Percentiles rank a stretch among this genome's conserved stretches.
Evolutionary conservation across 139 green algal genomes (phyloP).

Genomic region (Edaphochlamys debaryana): DNA sequence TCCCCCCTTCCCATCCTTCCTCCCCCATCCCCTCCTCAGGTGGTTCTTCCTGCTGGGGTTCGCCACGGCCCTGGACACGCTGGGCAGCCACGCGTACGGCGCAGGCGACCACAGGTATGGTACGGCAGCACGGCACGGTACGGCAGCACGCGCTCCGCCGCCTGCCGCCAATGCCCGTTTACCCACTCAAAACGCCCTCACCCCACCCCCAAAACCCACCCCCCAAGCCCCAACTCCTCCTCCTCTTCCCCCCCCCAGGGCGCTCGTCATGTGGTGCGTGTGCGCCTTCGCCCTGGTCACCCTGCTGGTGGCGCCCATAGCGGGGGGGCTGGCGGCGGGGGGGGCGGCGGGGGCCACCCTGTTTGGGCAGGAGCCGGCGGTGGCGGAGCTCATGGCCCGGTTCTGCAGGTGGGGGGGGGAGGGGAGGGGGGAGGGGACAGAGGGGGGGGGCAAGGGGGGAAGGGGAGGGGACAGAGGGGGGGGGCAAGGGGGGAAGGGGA

Average conservation of each 20-base stretch:
- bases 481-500: no score
- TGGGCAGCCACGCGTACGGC: conserved; percentile 44
- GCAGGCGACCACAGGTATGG: conserved; percentile 6
- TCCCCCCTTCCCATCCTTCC: no score
- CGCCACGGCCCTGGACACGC: conserved; percentile 50
- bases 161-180: no score
- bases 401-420: no score
- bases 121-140: not conserved
- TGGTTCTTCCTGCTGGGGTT: conserved; percentile 52
- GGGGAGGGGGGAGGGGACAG: no score
- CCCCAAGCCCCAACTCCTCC: not conserved
- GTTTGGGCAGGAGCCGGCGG: conserved; percentile 27
- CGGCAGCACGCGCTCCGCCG: no score
- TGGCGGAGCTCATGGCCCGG: conserved; percentile 23
- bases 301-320: conserved; percentile 18
- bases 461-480: no score
- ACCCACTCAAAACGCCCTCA: no score
- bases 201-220: no score
- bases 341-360: not conserved
- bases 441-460: no score
- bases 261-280: conserved; percentile 44
- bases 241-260: not conserved
- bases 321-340: conserved; percentile 17
- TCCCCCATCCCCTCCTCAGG: not conserved
- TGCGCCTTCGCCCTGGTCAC: conserved; percentile 37